Conservation (phyloP, 2,329 filamentous ascomycete species). For the Cercospora sesami region DNA sequence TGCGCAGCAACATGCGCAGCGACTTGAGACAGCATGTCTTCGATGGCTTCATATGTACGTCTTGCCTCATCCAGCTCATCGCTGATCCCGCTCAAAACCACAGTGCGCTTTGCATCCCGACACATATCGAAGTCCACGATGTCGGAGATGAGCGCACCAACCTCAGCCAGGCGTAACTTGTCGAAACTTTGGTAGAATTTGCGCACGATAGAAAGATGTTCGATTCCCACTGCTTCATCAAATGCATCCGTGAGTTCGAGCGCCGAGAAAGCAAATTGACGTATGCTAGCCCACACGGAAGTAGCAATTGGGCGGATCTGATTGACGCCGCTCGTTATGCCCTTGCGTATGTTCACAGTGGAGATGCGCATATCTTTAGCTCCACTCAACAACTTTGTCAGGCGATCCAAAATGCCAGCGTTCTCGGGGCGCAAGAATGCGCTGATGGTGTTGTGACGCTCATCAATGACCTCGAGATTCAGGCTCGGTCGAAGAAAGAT, state of each 20-base stretch:
- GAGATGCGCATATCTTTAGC: constrained; percentile 73
- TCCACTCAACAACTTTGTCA: constrained; percentile 64
- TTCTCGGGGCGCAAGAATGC: constrained; percentile 70
- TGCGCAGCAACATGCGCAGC: constrained; percentile 62
- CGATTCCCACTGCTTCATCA: constrained; percentile 56
- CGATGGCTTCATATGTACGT: constrained; percentile 73
- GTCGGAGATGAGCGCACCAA: constrained; percentile 70
- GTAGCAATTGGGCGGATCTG: constrained; percentile 62
- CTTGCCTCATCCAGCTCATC: constrained; percentile 75
- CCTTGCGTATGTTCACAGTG: constrained; percentile 72
- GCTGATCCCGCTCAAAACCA: constrained; percentile 72
- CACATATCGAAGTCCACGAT: constrained; percentile 80
- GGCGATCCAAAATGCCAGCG: constrained; percentile 52
- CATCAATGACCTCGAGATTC: constrained; percentile 65
- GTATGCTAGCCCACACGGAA: constrained; percentile 66
- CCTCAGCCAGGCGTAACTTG: constrained; percentile 57
- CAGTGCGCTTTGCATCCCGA: constrained; percentile 67
- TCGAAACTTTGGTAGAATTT: constrained; percentile 65
- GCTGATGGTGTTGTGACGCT: constrained; percentile 69
- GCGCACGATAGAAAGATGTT: constrained; percentile 53
- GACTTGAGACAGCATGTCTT: constrained; percentile 68
- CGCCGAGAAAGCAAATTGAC: constrained; percentile 69
- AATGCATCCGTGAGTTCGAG: constrained; percentile 69
- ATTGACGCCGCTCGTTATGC: constrained; percentile 60
- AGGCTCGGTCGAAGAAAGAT: constrained; percentile 78